A percentile compares a stretch with the other conserved stretches of the same genome.
These are phyloP conservation scores for Taphrina confusa DNA, from an alignment of 1,139 yeast species.

Conservation along the genomic window DNA sequence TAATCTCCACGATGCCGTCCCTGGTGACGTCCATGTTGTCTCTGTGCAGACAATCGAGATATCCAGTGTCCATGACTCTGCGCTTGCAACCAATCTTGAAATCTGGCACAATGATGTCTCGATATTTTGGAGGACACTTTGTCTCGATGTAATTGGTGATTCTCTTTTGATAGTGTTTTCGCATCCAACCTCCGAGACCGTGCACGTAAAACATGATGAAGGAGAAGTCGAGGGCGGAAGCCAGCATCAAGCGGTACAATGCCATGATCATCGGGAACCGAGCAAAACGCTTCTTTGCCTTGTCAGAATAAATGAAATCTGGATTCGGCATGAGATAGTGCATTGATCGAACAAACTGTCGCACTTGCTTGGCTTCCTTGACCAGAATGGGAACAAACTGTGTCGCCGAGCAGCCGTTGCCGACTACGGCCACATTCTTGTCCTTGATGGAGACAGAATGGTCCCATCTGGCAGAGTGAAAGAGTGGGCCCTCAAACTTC, in stretches of 20 bases:
- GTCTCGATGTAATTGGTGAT: conserved; percentile 12
- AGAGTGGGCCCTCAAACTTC: conserved; percentile 42
- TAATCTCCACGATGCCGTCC: conserved; percentile 43
- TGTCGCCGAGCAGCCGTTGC: conserved; percentile 45
- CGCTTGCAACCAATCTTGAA: conserved; percentile 44
- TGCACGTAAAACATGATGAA: conserved; percentile 23
- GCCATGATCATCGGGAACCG: conserved; percentile 23
- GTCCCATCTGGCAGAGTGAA: conserved; percentile 44
- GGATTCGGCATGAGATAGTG: conserved; percentile 33
- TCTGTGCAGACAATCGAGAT: conserved; percentile 43
- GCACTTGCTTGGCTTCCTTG: conserved; percentile 28
- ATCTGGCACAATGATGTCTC: conserved; percentile 43
- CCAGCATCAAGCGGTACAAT: conserved; percentile 21
- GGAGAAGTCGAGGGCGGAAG: conserved; percentile 21
- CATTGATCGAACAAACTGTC: conserved; percentile 33
- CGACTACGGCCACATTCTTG: conserved; percentile 44
- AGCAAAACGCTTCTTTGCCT: conserved; percentile 9
- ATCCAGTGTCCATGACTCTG: conserved; percentile 44
- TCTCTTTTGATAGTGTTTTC: conserved; percentile 14
- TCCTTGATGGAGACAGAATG: conserved; percentile 40
- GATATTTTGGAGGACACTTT: conserved; percentile 39
- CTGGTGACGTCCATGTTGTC: conserved; percentile 43
- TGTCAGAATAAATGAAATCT: conserved; percentile 14
- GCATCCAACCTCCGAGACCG: conserved; percentile 28
- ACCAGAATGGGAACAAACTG: conserved; percentile 42